Base-by-base conservation (phyloP, 2,329 filamentous ascomycete species). In the Emmonsiellopsis sp. region DNA sequence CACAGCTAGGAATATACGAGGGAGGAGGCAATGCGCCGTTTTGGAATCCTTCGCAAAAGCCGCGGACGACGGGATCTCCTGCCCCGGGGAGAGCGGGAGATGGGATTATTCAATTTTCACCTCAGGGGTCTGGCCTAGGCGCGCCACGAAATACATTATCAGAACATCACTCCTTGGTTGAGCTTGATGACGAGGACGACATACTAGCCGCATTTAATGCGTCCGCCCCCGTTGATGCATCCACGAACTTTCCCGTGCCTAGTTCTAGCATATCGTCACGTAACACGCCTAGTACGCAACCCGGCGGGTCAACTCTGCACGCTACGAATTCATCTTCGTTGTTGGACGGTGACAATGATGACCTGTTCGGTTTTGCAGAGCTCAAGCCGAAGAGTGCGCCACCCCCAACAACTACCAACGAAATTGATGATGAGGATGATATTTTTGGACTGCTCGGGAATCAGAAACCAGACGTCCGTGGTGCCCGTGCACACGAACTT, bases 281-380 rank as follows among this genome's bases (percentile, higher is more conserved):
- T 51, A 43, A 61, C 3, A 56, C 53, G n/a, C 34, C 55, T 5
- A 60, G 54, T 20, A 30, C 20, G 20, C 32, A 20, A 7, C 31
- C 50, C 56, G 13, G 51, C 58, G 5, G 57, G 55, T 38, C 35
- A 32, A 13, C 31, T 52, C 26, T 49, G 55, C 41, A 62, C 54
- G 20, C 57, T 56, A 13, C 57, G 58, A 3, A 32, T 54, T 11
- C 56, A 58, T 54, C 58, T 53, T 26, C 59, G 32, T 46, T 55
- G 15, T 50, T 83, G 57, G 72, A 68, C 10, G 76, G 80, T 32
- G 85, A 92, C 45, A 80, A 84, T 61, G 89, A 95, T 65, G 89
- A 95, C 65, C 89, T 90, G 1, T 96, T 97, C 67, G 92, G 89
- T 0, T 73, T 96, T 37, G 84, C 78, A 55, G 76, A 85, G 8